Evolutionary conservation across 2,329 filamentous ascomycete species (phyloP).

Genomic region (Calonectria naviculata): DNA sequence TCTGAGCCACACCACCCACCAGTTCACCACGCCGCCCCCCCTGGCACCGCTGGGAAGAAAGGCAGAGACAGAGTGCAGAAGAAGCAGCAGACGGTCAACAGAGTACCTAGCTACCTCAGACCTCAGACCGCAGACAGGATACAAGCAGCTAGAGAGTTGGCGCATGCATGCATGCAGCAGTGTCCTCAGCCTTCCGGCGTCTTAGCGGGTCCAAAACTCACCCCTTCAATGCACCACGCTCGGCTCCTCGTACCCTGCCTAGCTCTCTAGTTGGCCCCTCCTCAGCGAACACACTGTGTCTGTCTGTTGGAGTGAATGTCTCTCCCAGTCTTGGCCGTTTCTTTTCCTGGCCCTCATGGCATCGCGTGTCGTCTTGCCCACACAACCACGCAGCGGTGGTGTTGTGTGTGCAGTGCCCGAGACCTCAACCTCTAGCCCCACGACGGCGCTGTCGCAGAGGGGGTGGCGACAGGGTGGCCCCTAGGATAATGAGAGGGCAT

Average conservation of each 20-base stretch:
- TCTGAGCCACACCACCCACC: slow-evolving; percentile 28
- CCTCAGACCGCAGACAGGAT: slow-evolving; percentile 13
- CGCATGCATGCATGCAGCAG: slow-evolving; percentile 33
- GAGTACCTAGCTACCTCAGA: slow-evolving; percentile 9
- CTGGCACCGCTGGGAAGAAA: slow-evolving; percentile 1
- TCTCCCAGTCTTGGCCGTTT: slow-evolving; percentile 20
- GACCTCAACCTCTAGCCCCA: slow-evolving; percentile 8
- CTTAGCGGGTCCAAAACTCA: slow-evolving; percentile 16
- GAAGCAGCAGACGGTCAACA: slow-evolving; percentile 1
- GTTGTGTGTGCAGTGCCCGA: background rate
- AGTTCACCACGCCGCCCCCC: slow-evolving; percentile 12
- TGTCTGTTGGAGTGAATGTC: slow-evolving; percentile 14
- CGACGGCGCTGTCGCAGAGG: slow-evolving; percentile 17
- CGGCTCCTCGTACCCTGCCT: slow-evolving; percentile 36
- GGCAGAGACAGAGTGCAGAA: slow-evolving; percentile 13
- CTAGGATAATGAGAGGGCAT: slow-evolving; percentile 21
- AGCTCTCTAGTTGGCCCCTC: slow-evolving; percentile 24
- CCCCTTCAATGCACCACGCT: slow-evolving; percentile 28
- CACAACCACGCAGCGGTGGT: background rate
- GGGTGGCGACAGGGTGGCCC: slow-evolving; percentile 21
- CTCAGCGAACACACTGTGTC: slow-evolving; percentile 26
- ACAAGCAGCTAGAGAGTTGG: slow-evolving; percentile 20
- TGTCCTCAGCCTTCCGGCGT: slow-evolving; percentile 33
- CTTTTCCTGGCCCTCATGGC: background rate
- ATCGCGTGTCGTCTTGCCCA: slow-evolving; percentile 20